phyloP scores from a whole-genome alignment of 208 protist species.

The Endotrypanum monterogeii region DNA sequence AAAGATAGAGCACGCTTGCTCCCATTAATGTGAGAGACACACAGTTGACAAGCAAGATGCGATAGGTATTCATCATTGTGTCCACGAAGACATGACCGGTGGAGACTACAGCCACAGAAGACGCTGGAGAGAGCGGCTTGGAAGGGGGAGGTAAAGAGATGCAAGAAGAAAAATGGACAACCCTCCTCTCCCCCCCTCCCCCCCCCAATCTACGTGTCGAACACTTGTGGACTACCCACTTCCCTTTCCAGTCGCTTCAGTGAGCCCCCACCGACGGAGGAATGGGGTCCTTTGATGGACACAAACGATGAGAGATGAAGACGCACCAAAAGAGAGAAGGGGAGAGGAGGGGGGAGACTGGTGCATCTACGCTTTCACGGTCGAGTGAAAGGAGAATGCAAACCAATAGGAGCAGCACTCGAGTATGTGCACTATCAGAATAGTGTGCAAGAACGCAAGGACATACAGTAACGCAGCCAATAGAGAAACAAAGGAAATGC shows the following conservation, averaged over 20 bases:
- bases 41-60: neutral
- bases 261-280: no score
- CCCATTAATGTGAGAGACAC: neutral
- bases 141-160: no score
- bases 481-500: neutral
- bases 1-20: neutral
- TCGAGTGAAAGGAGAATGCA: neutral
- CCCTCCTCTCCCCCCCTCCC: no score
- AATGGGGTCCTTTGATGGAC: no score
- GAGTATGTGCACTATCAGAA: neutral
- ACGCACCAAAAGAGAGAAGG: neutral
- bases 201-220: no score
- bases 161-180: neutral
- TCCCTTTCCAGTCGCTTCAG: no score
- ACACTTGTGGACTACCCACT: no score
- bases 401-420: neutral
- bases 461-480: neutral
- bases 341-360: neutral
- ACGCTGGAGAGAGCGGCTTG: neutral
- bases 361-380: neutral
- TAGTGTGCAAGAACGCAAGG: neutral
- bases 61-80: neutral
- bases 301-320: constrained; percentile 3
- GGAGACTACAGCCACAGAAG: neutral
- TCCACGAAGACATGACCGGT: neutral